phyloP scores from a whole-genome alignment of 1,139 yeast genomes.

The Nakaseomyces uthaithaninus region DNA sequence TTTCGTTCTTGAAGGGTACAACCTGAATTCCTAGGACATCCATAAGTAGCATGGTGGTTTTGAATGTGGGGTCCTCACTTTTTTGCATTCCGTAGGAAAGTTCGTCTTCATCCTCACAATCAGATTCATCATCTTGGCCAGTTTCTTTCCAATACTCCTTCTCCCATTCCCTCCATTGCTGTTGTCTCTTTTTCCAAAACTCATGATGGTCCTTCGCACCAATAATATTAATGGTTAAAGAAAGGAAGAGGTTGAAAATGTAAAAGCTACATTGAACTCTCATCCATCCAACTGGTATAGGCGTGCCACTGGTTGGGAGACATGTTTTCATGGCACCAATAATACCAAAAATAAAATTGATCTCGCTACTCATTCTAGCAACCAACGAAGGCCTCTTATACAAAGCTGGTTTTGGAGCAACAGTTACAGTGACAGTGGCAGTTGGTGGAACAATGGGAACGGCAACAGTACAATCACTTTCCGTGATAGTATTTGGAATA shows the following conservation, averaged over 20 bases:
- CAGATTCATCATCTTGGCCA: background rate
- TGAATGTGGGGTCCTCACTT: background rate
- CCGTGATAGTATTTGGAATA: background rate
- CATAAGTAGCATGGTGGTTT: background rate
- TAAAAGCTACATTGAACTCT: conserved; percentile 2
- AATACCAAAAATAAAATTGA: conserved; percentile 1
- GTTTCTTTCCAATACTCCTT: background rate
- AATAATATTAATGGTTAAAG: conserved; percentile 1
- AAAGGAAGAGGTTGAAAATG: background rate
- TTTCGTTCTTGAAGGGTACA: conserved; percentile 3
- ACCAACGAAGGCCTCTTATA: conserved; percentile 1
- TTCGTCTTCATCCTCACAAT: background rate
- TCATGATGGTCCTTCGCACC: conserved; percentile 6
- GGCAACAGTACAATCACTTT: background rate
- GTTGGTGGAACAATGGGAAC: background rate
- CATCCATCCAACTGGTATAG: background rate
- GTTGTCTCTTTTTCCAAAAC: conserved; percentile 6
- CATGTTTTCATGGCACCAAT: conserved; percentile 3
- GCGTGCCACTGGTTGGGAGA: background rate
- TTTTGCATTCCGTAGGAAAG: background rate
- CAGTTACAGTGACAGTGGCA: conserved; percentile 3
- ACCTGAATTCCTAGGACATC: conserved; percentile 1
- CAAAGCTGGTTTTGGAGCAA: background rate
- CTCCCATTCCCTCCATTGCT: conserved; percentile 4
- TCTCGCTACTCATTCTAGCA: background rate